phyloP scores from a whole-genome alignment of 2,329 filamentous ascomycete species.

The Aquanectria penicillioides region DNA sequence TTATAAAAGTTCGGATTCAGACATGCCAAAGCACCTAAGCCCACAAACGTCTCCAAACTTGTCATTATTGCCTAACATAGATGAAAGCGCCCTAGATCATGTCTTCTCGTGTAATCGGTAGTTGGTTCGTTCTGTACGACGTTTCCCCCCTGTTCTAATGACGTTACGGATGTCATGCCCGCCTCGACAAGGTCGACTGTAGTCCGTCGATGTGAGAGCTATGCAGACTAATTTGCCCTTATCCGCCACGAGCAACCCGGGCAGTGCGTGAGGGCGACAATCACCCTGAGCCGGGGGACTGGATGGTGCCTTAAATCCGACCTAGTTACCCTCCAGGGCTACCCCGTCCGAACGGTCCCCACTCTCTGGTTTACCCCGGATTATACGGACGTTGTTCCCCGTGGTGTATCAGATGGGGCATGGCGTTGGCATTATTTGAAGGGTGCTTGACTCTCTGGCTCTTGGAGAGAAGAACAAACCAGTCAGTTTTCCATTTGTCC shows the following conservation, averaged over 20 bases:
- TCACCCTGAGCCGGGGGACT: background rate
- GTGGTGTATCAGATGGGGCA: background rate
- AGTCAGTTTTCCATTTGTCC: background rate
- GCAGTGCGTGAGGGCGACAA: conserved; percentile 19
- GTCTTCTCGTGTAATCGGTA: too few relatives aligned
- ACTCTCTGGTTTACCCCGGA: background rate
- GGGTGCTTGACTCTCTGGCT: background rate
- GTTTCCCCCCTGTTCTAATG: too few relatives aligned
- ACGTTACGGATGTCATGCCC: too few relatives aligned
- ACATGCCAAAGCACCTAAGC: background rate
- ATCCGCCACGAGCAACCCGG: background rate
- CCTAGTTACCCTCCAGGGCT: conserved; percentile 1
- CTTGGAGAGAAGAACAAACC: background rate
- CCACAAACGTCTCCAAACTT: background rate
- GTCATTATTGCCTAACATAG: too few relatives aligned
- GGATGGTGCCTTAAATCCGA: background rate
- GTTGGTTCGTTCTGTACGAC: too few relatives aligned
- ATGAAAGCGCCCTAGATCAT: too few relatives aligned
- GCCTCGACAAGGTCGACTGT: too few relatives aligned
- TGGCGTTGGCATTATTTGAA: conserved; percentile 11
- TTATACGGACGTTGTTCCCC: background rate
- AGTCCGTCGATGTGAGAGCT: too few relatives aligned
- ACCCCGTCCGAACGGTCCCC: background rate
- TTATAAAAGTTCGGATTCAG: background rate
- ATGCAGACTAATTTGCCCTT: too few relatives aligned